Evolutionary conservation across 768 basidiomycete genomes (phyloP).

Genomic region (Rhodosporidiobolus odoratus): DNA sequence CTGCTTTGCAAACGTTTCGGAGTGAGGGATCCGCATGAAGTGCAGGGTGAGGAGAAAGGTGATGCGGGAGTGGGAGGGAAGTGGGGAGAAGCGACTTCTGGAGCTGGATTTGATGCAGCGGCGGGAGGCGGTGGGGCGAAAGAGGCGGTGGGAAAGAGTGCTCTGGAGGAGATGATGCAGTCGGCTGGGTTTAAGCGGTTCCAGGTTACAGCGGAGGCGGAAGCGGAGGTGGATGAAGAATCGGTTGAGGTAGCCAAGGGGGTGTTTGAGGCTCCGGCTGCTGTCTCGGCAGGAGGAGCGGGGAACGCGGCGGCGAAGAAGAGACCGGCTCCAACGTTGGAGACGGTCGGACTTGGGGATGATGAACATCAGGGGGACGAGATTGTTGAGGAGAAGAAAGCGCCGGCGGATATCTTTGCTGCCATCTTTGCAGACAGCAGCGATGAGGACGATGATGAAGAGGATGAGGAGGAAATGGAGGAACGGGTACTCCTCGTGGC

Average conservation of each 20-base stretch:
- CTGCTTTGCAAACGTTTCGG: slow-evolving; percentile 90
- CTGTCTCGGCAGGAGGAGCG: slow-evolving; percentile 7
- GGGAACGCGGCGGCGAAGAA: slow-evolving; percentile 52
- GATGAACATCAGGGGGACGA: slow-evolving; percentile 84
- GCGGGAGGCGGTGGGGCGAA: slow-evolving; percentile 1
- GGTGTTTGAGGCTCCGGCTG: slow-evolving; percentile 1
- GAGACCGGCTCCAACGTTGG: slow-evolving; percentile 48
- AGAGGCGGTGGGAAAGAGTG: slow-evolving; percentile 34
- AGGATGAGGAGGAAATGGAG: slow-evolving; percentile 46
- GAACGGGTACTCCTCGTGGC: slow-evolving; percentile 21
- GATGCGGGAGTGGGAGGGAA: slow-evolving; percentile 14
- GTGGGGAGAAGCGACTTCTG: slow-evolving; percentile 29
- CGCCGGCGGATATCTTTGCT: slow-evolving; percentile 89
- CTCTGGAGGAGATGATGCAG: slow-evolving; percentile 37
- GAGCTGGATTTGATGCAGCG: not conserved
- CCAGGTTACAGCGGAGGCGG: slow-evolving; percentile 29
- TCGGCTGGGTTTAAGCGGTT: slow-evolving; percentile 36
- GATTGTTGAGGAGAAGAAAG: slow-evolving; percentile 79
- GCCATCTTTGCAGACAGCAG: slow-evolving; percentile 96
- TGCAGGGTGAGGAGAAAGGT: slow-evolving; percentile 9
- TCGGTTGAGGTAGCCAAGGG: slow-evolving; percentile 19
- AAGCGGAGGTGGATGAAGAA: slow-evolving; percentile 33
- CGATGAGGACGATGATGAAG: slow-evolving; percentile 74
- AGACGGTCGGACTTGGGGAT: slow-evolving; percentile 83
- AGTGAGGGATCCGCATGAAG: slow-evolving; percentile 74